phyloP scores from a whole-genome alignment of 2,329 filamentous ascomycete genomes.

The Xylaria sp. region DNA sequence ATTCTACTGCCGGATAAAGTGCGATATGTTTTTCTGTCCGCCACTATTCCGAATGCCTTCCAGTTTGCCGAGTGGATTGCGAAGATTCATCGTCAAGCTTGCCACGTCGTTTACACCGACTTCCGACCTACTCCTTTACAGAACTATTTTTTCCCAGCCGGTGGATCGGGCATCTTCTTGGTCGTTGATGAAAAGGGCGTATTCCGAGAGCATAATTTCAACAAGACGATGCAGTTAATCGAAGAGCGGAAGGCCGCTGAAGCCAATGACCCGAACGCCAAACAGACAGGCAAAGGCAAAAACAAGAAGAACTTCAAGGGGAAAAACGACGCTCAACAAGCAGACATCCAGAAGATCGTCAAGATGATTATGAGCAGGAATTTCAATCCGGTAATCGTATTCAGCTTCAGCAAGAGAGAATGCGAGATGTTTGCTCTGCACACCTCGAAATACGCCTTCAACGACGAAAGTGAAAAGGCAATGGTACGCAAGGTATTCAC shows the following conservation, averaged over 20 bases:
- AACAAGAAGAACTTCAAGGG: constrained; percentile 93
- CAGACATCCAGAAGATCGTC: constrained; percentile 97
- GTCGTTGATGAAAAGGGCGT: constrained; percentile 97
- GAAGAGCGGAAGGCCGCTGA: constrained; percentile 89
- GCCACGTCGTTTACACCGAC: constrained; percentile 98
- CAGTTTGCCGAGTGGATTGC: constrained; percentile 99
- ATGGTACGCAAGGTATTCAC: constrained; percentile 95
- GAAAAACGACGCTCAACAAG: constrained; percentile 73
- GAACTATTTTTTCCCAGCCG: constrained; percentile 96
- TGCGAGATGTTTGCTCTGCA: constrained; percentile 90
- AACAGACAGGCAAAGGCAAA: constrained; percentile 86
- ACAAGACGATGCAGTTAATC: constrained; percentile 91
- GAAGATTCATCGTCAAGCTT: constrained; percentile 96
- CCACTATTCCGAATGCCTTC: constrained; percentile 98
- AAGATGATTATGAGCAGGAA: constrained; percentile 99
- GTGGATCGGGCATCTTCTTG: constrained; percentile 90
- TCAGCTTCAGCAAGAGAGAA: constrained; percentile 98
- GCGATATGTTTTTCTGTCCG: constrained; percentile 96
- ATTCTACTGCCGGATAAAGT: constrained; percentile 98
- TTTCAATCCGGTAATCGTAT: constrained; percentile 98
- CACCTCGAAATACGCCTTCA: constrained; percentile 89
- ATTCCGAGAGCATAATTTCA: constrained; percentile 97
- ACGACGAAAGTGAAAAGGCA: constrained; percentile 92
- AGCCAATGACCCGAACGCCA: constrained; percentile 79
- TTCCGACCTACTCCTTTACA: constrained; percentile 96